Percentiles rank a stretch among this genome's conserved stretches.
These are phyloP conservation scores for Diddensiella santjacobensis DNA, from an alignment of 805 yeast genomes.

Conservation along the genomic window DNA sequence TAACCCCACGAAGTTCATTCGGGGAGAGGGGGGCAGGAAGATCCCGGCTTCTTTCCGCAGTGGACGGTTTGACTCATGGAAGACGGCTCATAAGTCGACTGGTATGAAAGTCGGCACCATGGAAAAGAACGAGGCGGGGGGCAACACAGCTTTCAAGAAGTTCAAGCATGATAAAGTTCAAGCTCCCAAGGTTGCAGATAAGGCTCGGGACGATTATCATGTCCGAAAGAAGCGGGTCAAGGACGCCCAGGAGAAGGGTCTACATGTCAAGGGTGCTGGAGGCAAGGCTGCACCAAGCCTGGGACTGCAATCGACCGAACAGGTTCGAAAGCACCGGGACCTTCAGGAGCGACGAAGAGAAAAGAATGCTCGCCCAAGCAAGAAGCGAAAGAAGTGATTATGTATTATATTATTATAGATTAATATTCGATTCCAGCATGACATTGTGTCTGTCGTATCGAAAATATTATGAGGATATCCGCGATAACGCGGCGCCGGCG, in stretches of 20 bases:
- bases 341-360: conserved; percentile 66
- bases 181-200: conserved; percentile 92
- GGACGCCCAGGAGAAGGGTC: conserved; percentile 74
- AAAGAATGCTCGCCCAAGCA: conserved; percentile 79
- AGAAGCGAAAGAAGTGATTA: conserved; percentile 28
- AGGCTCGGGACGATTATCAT: conserved; percentile 78
- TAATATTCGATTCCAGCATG: background rate
- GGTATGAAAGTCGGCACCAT: conserved; percentile 51
- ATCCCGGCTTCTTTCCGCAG: conserved; percentile 89
- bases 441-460: background rate
- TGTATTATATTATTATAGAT: background rate
- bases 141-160: conserved; percentile 32
- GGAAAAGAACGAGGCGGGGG: conserved; percentile 38
- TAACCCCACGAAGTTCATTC: conserved; percentile 59
- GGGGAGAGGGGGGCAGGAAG: conserved; percentile 90
- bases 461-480: too few relatives aligned
- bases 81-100: conserved; percentile 55
- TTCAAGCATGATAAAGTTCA: conserved; percentile 69
- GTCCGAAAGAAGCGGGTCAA: conserved; percentile 78
- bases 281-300: conserved; percentile 34
- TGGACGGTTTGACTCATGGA: conserved; percentile 93
- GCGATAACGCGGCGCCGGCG: too few relatives aligned
- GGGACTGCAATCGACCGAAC: conserved; percentile 66
- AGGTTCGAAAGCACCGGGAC: conserved; percentile 74
- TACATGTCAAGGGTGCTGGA: conserved; percentile 52